A percentile compares a stretch with the other conserved stretches of the same genome.
These are phyloP conservation scores for Acidomyces sp. DNA, from an alignment of 495 filamentous ascomycete species.

Conservation along the genomic window DNA sequence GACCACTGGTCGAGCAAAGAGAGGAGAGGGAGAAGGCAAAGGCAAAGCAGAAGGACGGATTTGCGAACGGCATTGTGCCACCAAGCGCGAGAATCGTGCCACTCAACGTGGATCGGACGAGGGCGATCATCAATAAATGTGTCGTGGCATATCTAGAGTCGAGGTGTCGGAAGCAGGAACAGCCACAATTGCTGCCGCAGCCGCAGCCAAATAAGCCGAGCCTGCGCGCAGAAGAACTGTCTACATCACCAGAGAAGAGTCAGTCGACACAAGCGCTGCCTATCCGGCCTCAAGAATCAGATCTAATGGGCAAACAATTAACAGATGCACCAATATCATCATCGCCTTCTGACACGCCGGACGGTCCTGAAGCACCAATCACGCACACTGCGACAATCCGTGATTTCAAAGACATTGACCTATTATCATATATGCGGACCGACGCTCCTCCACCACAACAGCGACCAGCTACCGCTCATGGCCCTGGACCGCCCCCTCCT, in stretches of 20 bases:
- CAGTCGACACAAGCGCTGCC: neutral
- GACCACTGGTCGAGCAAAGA: constrained; percentile 31
- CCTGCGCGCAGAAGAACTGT: neutral
- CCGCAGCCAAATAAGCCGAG: neutral
- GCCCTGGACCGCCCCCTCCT: constrained; percentile 1
- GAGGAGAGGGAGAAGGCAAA: constrained; percentile 22
- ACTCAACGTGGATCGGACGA: constrained; percentile 32
- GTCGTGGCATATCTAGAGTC: constrained; percentile 38
- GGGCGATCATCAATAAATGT: constrained; percentile 40
- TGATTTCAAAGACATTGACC: constrained; percentile 15
- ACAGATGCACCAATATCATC: constrained; percentile 8
- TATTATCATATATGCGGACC: constrained; percentile 7
- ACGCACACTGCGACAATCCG: constrained; percentile 13
- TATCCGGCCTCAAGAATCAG: neutral
- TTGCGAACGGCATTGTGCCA: constrained; percentile 7
- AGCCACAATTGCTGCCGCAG: neutral
- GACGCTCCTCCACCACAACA: constrained; percentile 11
- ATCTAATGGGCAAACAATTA: constrained; percentile 3
- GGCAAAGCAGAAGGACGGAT: constrained; percentile 11
- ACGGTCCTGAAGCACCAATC: neutral
- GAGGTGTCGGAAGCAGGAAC: constrained; percentile 25
- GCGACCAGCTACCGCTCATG: constrained; percentile 1
- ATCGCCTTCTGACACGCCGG: constrained; percentile 12
- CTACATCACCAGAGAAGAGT: neutral
- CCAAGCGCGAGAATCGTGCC: constrained; percentile 1